Evolutionary conservation across 2,329 filamentous ascomycete species (phyloP).

Genomic region (Penicillium brevicompactum): DNA sequence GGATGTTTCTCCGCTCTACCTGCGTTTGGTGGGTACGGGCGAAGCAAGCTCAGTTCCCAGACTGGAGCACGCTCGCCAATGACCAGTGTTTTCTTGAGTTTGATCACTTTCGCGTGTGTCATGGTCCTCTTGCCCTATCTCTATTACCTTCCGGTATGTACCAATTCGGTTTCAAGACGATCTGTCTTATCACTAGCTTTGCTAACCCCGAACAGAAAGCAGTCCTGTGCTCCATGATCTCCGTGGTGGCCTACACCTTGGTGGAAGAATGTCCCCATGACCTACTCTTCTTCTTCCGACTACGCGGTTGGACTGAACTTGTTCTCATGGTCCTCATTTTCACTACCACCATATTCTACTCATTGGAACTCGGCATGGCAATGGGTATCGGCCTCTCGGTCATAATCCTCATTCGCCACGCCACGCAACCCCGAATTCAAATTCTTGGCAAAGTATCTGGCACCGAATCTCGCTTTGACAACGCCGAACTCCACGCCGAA

Average conservation of each 20-base stretch:
- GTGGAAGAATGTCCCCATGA: constrained; percentile 96
- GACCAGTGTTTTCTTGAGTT: constrained; percentile 82
- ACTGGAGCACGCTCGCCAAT: constrained; percentile 92
- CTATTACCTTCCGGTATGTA: constrained; percentile 87
- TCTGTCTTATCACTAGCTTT: background rate
- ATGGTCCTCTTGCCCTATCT: constrained; percentile 86
- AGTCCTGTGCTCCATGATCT: constrained; percentile 90
- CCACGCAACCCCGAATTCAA: constrained; percentile 90
- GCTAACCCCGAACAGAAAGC: constrained; percentile 66
- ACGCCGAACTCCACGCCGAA: constrained; percentile 73
- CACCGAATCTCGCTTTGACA: constrained; percentile 76
- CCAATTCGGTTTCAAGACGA: too few relatives aligned
- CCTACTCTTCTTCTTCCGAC: constrained; percentile 82
- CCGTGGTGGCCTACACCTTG: constrained; percentile 89
- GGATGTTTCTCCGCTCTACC: constrained; percentile 91
- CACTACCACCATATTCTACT: constrained; percentile 90
- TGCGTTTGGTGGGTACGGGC: constrained; percentile 91
- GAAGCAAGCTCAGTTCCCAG: constrained; percentile 91
- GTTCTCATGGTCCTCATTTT: constrained; percentile 89
- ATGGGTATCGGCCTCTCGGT: constrained; percentile 90
- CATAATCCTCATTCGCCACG: constrained; percentile 84
- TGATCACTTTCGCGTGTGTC: constrained; percentile 80
- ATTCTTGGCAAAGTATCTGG: constrained; percentile 88
- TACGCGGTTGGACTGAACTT: constrained; percentile 84
- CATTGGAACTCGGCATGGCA: constrained; percentile 88